phyloP scores from a whole-genome alignment of 345 rosid species.

The Salix udensis region DNA sequence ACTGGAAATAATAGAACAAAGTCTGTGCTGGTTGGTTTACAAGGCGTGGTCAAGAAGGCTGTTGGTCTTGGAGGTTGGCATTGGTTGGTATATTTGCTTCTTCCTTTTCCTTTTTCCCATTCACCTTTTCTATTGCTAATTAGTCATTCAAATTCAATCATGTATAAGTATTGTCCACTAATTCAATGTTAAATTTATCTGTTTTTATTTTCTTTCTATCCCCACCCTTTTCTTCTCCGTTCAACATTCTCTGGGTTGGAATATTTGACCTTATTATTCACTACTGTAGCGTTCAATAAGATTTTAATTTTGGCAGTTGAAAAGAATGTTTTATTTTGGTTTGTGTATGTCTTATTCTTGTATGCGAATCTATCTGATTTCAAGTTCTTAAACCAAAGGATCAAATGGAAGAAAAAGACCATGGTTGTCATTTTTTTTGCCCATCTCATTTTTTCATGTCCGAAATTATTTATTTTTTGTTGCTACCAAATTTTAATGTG shows the following conservation, averaged over 20 bases:
- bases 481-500: neutral
- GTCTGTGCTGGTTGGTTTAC: conserved; percentile 62
- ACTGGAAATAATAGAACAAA: conserved; percentile 71
- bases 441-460: no score
- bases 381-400: neutral
- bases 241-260: neutral
- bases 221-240: neutral
- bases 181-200: neutral
- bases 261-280: neutral
- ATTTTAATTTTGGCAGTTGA: neutral
- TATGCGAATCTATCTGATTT: neutral
- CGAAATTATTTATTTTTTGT: no score
- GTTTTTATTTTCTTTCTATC: neutral
- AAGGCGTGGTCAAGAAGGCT: conserved; percentile 76
- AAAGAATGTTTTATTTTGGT: neutral
- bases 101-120: neutral
- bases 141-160: neutral
- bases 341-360: neutral
- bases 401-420: neutral
- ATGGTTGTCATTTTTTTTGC: no score
- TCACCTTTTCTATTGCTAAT: neutral
- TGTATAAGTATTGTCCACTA: neutral
- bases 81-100: conserved; percentile 52
- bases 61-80: conserved; percentile 83
- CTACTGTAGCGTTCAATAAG: neutral